Evolutionary conservation across 805 yeast genomes (phyloP).

Genomic region (Citeromyces matritensis): DNA sequence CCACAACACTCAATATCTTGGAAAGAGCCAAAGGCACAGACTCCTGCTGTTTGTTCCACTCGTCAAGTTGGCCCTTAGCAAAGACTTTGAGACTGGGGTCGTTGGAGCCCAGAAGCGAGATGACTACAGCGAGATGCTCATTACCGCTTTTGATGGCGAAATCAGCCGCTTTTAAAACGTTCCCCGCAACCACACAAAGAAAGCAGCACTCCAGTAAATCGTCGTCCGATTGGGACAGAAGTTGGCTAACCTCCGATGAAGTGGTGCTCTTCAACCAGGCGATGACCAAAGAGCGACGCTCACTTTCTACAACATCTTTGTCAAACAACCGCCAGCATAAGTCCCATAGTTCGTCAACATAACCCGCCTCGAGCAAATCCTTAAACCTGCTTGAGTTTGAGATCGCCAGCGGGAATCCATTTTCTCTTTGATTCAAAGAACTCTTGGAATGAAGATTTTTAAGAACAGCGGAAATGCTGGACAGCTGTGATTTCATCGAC

Average conservation of each 20-base stretch:
- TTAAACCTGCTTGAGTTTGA: too few relatives aligned
- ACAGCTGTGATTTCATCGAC: too few relatives aligned
- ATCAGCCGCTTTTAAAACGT: constrained; percentile 45
- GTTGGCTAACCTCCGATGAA: constrained; percentile 15
- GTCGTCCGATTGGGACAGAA: constrained; percentile 9
- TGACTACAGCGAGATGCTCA: constrained; percentile 52
- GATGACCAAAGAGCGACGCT: constrained; percentile 30
- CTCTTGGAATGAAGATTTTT: background rate
- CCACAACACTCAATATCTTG: constrained; percentile 48
- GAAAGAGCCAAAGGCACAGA: constrained; percentile 38
- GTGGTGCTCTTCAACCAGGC: constrained; percentile 42
- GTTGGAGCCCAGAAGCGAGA: constrained; percentile 62
- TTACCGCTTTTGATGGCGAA: constrained; percentile 47
- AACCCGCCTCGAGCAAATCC: too few relatives aligned
- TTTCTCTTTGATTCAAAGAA: constrained; percentile 3
- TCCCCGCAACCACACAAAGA: constrained; percentile 32
- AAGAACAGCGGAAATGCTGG: too few relatives aligned
- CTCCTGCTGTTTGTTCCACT: constrained; percentile 39
- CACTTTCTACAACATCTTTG: constrained; percentile 7
- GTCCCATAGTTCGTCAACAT: constrained; percentile 23
- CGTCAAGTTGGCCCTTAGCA: constrained; percentile 47
- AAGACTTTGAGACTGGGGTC: constrained; percentile 36
- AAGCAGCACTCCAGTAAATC: constrained; percentile 38
- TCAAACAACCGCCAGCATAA: constrained; percentile 54
- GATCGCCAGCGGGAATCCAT: constrained; percentile 16